A percentile compares a stretch with the other conserved stretches of the same genome.
Conservation (phyloP, 75 land plant species). For the Chamaecyparis obtusa region DNA sequence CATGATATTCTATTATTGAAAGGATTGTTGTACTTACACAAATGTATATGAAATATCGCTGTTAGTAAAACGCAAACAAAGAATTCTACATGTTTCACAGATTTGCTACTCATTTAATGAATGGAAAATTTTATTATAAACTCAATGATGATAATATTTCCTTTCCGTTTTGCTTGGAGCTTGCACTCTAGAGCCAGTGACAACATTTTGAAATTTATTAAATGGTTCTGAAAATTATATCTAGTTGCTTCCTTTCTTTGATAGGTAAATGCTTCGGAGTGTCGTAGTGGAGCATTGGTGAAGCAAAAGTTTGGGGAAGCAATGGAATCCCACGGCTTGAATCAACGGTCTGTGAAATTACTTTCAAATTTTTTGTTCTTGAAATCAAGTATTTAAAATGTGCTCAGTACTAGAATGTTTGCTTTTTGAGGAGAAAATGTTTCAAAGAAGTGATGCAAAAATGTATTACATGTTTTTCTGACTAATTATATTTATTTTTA, state of each 20-base stretch:
- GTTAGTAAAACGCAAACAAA: neutral
- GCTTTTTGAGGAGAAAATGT: neutral
- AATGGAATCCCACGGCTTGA: slow-evolving; percentile 72
- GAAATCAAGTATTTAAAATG: neutral
- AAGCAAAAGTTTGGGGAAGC: slow-evolving; percentile 89
- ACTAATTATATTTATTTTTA: neutral
- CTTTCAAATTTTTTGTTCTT: neutral
- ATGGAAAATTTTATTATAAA: neutral
- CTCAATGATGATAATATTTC: neutral
- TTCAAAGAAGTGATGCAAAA: neutral
- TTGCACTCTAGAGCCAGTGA: neutral
- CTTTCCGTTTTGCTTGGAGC: neutral
- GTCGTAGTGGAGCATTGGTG: slow-evolving; percentile 72
- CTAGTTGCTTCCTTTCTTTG: slow-evolving; percentile 1
- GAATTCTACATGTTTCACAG: neutral
- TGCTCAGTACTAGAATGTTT: neutral
- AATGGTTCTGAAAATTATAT: neutral
- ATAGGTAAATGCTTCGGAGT: slow-evolving; percentile 86
- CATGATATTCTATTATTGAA: neutral
- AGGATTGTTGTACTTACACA: neutral
- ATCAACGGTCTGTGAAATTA: slow-evolving; percentile 42
- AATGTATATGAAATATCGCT: neutral
- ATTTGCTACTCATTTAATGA: neutral
- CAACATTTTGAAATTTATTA: neutral
- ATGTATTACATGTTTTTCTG: neutral